phyloP scores from a whole-genome alignment of 805 yeast species.

The Maudiozyma barnettii region DNA sequence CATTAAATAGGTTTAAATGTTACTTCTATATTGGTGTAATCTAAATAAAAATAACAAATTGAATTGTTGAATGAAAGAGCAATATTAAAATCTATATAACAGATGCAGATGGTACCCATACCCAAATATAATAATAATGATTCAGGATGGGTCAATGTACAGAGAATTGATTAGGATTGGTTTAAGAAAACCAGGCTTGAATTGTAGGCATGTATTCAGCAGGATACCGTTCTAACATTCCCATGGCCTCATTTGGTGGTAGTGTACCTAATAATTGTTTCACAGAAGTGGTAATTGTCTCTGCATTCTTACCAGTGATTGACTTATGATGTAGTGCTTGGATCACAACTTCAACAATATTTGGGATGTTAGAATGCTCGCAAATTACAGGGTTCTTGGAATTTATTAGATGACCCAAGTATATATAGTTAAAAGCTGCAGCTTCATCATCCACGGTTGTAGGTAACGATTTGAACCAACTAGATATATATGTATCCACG shows the following conservation, averaged over 20 bases:
- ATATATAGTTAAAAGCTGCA: slow-evolving; percentile 74
- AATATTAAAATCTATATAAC: slow-evolving; percentile 2
- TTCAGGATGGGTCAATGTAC: not conserved
- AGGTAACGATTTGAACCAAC: slow-evolving; percentile 80
- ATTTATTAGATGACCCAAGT: slow-evolving; percentile 62
- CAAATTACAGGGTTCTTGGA: slow-evolving; percentile 51
- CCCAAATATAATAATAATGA: not conserved
- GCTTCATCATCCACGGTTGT: slow-evolving; percentile 78
- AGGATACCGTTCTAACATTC: slow-evolving; percentile 52
- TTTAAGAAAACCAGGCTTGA: slow-evolving; percentile 46
- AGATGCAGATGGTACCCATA: not conserved
- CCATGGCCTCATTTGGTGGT: slow-evolving; percentile 63
- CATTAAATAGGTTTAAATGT: too few relatives aligned
- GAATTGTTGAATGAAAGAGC: not conserved
- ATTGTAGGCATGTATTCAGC: slow-evolving; percentile 50
- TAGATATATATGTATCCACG: slow-evolving; percentile 50
- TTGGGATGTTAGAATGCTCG: slow-evolving; percentile 40
- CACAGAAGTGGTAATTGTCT: slow-evolving; percentile 49
- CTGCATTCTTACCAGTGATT: slow-evolving; percentile 63
- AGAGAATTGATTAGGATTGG: not conserved
- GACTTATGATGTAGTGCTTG: slow-evolving; percentile 65
- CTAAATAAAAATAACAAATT: not conserved
- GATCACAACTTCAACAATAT: slow-evolving; percentile 57
- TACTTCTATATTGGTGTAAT: not conserved
- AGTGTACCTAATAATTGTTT: slow-evolving; percentile 54